Evolutionary conservation across 1,284 basidiomycete genomes (phyloP).

Genomic region (Afroboletus lepidellus): DNA sequence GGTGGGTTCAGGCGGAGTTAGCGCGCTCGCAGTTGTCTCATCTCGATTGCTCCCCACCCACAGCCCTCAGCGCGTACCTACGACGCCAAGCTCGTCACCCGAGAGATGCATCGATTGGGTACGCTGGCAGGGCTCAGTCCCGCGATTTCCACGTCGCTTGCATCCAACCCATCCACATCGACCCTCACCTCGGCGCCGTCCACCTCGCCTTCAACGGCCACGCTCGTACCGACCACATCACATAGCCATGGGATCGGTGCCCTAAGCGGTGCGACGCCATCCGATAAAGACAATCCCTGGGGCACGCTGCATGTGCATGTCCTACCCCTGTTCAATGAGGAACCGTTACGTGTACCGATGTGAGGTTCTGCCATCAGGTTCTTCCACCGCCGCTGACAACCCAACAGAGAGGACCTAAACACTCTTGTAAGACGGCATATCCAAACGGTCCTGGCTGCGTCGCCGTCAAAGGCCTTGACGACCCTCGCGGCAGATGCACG

Average conservation of each 20-base stretch:
- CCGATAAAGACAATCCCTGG: conserved; percentile 67
- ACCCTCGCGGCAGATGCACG: conserved; percentile 78
- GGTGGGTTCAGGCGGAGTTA: conserved; percentile 40
- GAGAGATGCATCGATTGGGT: conserved; percentile 77
- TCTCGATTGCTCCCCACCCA: conserved; percentile 18
- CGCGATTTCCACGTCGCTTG: conserved; percentile 38
- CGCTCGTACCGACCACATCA: conserved; percentile 21
- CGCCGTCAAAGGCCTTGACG: conserved; percentile 61
- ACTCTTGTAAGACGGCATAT: conserved; percentile 77
- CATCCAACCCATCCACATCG: conserved; percentile 38
- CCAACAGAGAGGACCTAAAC: conserved; percentile 84
- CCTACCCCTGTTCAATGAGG: conserved; percentile 89
- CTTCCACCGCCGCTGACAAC: conserved; percentile 6
- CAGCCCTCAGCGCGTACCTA: conserved; percentile 63
- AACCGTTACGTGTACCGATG: conserved; percentile 86
- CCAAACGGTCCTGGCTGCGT: conserved; percentile 59
- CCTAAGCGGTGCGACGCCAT: conserved; percentile 10
- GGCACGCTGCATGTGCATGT: conserved; percentile 81
- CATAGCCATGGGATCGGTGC: conserved; percentile 25
- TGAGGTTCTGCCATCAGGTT: conserved; percentile 36
- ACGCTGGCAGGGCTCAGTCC: conserved; percentile 50
- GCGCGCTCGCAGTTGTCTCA: neutral
- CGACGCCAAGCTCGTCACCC: conserved; percentile 67
- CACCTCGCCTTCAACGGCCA: conserved; percentile 22
- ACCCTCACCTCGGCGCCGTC: conserved; percentile 34